phyloP scores from a whole-genome alignment of 2,329 filamentous ascomycete genomes.

The Arthrobotrys iridis region DNA sequence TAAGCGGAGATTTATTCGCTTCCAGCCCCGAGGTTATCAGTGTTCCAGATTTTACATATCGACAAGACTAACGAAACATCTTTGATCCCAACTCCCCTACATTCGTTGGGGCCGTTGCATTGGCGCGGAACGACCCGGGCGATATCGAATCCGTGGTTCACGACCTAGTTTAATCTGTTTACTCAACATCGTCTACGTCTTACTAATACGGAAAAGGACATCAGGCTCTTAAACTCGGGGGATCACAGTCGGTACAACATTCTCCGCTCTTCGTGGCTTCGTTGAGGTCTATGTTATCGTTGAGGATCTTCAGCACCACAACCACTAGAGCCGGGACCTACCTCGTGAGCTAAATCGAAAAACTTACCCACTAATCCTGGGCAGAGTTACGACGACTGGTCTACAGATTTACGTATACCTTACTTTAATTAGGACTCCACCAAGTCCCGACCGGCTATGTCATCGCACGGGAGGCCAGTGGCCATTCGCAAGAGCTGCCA shows the following conservation, averaged over 20 bases:
- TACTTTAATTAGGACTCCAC: conserved; percentile 11
- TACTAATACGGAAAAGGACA: neutral
- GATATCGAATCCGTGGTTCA: conserved; percentile 13
- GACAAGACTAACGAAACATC: neutral
- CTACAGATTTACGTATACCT: conserved; percentile 4
- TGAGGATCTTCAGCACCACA: conserved; percentile 6
- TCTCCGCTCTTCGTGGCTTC: conserved; percentile 4
- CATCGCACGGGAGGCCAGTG: conserved; percentile 41
- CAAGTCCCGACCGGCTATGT: conserved; percentile 29
- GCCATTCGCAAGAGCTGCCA: conserved; percentile 51
- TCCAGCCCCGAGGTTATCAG: conserved; percentile 2
- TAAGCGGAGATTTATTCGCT: conserved; percentile 19
- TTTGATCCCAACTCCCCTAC: neutral
- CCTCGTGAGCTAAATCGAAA: neutral
- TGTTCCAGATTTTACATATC: conserved; percentile 4
- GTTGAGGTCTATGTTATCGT: neutral
- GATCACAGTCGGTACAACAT: neutral
- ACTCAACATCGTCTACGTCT: neutral
- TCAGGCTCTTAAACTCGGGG: neutral
- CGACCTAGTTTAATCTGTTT: neutral
- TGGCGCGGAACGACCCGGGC: conserved; percentile 26
- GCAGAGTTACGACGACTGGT: conserved; percentile 11
- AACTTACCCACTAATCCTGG: neutral
- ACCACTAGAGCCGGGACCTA: neutral
- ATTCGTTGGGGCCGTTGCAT: neutral